Base-by-base conservation (phyloP, 352 stramenopile species). In the Phytophthora hybrid region DNA sequence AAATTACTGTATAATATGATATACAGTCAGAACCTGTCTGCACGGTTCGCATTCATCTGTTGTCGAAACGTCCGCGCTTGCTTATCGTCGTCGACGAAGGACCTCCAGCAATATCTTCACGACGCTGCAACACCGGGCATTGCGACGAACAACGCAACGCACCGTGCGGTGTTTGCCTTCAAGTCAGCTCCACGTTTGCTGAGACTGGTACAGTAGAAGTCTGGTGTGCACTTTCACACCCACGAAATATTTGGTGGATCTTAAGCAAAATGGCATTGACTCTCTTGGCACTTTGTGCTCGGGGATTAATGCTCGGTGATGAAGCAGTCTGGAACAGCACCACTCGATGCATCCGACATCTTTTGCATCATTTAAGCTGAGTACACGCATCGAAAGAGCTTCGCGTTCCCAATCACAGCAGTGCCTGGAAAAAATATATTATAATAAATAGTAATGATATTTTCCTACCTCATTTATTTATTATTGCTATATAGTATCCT, bases 11-110 rank as follows among this genome's bases (percentile, higher is more conserved):
- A 32, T 41, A 62, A 69, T 47, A 11, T 18, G 18, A 69, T 69
- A 63, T 53, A 29, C 4, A 69, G 59, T 37, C 59, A 26, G 66
- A 73, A 73, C 3, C 39, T 57, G 66, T 73, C 66, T 14, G 32
- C n/a, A 18, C 6, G 10, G 51, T 3, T n/a, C 46, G 31, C 49
- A 44, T 7, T 29, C 26, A 31, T 46, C 29, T 62, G 51, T 8
- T 59, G 59, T 37, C 52, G 13, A 31, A 59, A 10, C 16, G 21
- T 44, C 31, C 16, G 29, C 31, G 18, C 47, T 55, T 55, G 8
- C n/a, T 37, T 37, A 13, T 21, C 23, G 21, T 63, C 18, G 58
- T 64, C 9, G 18, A 31, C 23, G 58, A 19, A 53, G 2, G 16
- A 21, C 26, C 23, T 51, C n/a, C 44, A 46, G 26, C 55, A 49